Evolutionary conservation across 768 basidiomycete genomes (phyloP).

Genomic region (Fomitopsis serialis): DNA sequence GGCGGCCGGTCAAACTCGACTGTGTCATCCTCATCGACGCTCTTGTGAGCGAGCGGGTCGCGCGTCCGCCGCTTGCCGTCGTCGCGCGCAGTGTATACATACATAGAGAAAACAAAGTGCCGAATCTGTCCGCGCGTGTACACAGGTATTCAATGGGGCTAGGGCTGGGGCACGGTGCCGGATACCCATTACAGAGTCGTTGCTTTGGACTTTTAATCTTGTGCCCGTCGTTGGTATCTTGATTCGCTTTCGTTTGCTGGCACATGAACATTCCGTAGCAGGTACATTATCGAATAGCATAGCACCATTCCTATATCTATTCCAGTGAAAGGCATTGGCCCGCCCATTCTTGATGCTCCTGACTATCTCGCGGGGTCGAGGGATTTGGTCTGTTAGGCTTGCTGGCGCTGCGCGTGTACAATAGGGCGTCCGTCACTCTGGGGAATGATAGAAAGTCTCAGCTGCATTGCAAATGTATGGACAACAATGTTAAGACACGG

Average conservation of each 20-base stretch:
- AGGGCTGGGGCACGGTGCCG: not conserved
- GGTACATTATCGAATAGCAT: not conserved
- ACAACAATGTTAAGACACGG: conserved; percentile 1
- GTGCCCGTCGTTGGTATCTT: not conserved
- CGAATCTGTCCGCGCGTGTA: not conserved
- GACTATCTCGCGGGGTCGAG: too few species aligned
- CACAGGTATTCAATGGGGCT: conserved; percentile 1
- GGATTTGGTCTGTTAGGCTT: too few species aligned
- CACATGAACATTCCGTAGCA: not conserved
- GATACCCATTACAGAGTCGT: not conserved
- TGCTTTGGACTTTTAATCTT: conserved; percentile 3
- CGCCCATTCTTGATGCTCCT: too few species aligned
- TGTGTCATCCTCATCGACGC: not conserved
- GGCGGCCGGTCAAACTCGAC: not conserved
- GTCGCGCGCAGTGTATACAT: not conserved
- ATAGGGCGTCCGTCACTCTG: too few species aligned
- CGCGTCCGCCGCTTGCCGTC: too few species aligned
- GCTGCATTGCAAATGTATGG: too few species aligned
- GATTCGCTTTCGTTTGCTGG: not conserved
- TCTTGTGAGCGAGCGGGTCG: not conserved
- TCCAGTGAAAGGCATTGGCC: not conserved
- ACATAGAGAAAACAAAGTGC: not conserved
- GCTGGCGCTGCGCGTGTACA: too few species aligned
- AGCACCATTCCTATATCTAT: not conserved
- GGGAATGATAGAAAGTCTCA: too few species aligned